Percentiles rank a stretch among this genome's conserved stretches.
Conservation (phyloP, 2,329 filamentous ascomycete species). For the Cryphonectria radicalis region DNA sequence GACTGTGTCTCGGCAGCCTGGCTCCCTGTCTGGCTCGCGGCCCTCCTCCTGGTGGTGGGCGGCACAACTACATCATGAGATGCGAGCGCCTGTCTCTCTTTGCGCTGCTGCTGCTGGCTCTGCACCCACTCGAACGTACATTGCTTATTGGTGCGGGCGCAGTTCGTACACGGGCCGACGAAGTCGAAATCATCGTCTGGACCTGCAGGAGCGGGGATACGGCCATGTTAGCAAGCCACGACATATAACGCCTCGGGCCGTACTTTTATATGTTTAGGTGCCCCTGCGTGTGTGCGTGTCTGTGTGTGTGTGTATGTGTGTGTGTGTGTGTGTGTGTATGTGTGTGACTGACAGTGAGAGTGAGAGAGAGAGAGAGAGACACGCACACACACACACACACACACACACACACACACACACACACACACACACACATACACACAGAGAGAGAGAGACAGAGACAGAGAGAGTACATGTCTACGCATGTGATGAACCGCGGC, state of each 20-base stretch:
- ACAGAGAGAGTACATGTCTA: neutral
- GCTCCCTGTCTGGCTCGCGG: neutral
- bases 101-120: conserved; percentile 25
- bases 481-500: neutral
- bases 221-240: neutral
- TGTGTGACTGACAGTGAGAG: neutral
- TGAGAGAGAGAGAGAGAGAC: no score
- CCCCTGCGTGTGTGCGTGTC: neutral
- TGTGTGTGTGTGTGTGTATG: neutral
- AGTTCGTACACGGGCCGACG: conserved; percentile 30
- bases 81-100: conserved; percentile 21
- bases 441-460: no score
- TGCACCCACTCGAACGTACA: conserved; percentile 32
- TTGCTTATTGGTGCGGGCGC: conserved; percentile 29
- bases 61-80: conserved; percentile 10
- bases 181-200: conserved; percentile 20
- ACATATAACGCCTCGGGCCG: neutral
- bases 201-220: conserved; percentile 7
- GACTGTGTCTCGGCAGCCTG: neutral
- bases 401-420: no score
- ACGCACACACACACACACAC: no score
- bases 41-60: neutral
- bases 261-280: neutral
- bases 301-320: neutral
- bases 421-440: no score